phyloP scores from a whole-genome alignment of 306 rosid species.

The Begonia peltatifolia region DNA sequence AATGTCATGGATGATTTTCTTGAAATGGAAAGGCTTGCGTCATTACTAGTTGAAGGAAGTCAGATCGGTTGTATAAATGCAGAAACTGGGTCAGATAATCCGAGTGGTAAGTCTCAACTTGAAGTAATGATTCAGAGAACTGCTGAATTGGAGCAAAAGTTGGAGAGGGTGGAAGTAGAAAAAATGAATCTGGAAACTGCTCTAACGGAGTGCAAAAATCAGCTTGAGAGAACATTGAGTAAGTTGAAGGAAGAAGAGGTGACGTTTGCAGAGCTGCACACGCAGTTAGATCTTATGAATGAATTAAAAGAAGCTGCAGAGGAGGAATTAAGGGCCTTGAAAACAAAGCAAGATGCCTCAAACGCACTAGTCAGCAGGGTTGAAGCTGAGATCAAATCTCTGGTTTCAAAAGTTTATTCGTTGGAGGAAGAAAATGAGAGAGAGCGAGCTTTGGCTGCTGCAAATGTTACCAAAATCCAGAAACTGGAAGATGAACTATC shows the following conservation, averaged over 20 bases:
- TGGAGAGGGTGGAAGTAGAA: conserved; percentile 34
- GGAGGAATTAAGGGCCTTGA: conserved; percentile 31
- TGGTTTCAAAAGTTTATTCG: conserved; percentile 30
- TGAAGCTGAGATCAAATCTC: conserved; percentile 29
- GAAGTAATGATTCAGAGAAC: conserved; percentile 34
- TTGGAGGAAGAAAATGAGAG: conserved; percentile 39
- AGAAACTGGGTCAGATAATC: conserved; percentile 4
- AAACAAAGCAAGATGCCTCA: conserved; percentile 27
- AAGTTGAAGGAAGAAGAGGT: conserved; percentile 6
- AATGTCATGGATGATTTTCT: conserved; percentile 84
- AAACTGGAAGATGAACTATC: conserved; percentile 47
- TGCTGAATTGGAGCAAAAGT: conserved; percentile 30
- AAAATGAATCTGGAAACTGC: conserved; percentile 31
- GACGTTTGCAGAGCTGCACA: conserved; percentile 20
- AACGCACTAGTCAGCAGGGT: conserved; percentile 27
- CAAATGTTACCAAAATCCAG: conserved; percentile 21
- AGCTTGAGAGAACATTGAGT: conserved; percentile 33
- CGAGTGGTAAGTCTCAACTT: conserved; percentile 21
- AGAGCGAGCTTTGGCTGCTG: conserved; percentile 39
- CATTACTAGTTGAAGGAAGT: conserved; percentile 27
- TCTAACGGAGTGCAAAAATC: conserved; percentile 23
- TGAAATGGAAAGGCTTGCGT: conserved; percentile 77
- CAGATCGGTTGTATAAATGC: conserved; percentile 15
- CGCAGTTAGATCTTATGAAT: conserved; percentile 31
- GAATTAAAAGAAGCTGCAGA: conserved; percentile 31